Conservation (phyloP, 73 alveolate genomes). For the Breviolum minutum region DNA sequence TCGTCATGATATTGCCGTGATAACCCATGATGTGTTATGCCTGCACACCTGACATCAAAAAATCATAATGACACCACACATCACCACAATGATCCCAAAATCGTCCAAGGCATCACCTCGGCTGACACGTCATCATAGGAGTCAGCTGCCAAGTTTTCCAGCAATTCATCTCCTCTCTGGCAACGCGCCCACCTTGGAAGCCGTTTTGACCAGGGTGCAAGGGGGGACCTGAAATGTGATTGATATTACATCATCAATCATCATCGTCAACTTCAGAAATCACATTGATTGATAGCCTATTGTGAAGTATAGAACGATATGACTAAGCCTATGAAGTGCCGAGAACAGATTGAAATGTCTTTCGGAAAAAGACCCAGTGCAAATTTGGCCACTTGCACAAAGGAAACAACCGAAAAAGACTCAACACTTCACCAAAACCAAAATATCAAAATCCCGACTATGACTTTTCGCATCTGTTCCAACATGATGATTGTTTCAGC, state of each 20-base stretch:
- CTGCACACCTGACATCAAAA: background rate
- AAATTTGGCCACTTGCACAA: background rate
- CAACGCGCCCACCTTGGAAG: constrained; percentile 66
- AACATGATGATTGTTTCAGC: background rate
- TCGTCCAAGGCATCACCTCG: background rate
- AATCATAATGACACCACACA: background rate
- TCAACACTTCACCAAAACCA: background rate
- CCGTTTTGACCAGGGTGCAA: background rate
- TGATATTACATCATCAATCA: too few relatives aligned
- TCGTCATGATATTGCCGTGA: too few relatives aligned
- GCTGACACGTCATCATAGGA: constrained; percentile 31
- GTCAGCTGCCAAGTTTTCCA: constrained; percentile 1
- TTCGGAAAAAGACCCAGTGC: too few relatives aligned
- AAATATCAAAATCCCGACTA: background rate
- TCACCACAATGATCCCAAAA: background rate
- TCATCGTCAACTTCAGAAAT: too few relatives aligned
- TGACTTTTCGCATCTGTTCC: background rate
- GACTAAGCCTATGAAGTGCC: too few relatives aligned
- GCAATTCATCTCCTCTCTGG: constrained; percentile 46
- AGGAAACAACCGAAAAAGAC: background rate
- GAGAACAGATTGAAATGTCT: too few relatives aligned
- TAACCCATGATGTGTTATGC: too few relatives aligned
- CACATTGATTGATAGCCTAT: too few relatives aligned
- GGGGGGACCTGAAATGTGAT: too few relatives aligned
- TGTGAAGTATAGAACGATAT: too few relatives aligned